Evolutionary conservation across 2,329 filamentous ascomycete species (phyloP).

Genomic region (Pseudocercospora pini-densiflorae): DNA sequence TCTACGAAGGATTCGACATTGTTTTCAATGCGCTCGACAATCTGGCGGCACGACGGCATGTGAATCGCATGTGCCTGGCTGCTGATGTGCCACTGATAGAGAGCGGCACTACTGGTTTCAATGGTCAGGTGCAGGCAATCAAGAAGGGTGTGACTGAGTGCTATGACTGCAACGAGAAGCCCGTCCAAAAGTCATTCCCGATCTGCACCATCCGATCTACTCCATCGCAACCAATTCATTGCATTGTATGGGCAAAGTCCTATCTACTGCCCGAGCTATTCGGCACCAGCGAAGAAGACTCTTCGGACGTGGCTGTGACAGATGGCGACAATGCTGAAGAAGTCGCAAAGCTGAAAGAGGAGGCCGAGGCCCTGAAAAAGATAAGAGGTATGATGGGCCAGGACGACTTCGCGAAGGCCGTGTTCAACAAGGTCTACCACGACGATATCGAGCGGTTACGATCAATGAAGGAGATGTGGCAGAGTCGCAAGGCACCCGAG

Average conservation of each 20-base stretch:
- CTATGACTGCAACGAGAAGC: slow-evolving; percentile 92
- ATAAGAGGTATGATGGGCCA: slow-evolving; percentile 83
- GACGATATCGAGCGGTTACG: slow-evolving; percentile 80
- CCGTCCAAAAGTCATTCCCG: slow-evolving; percentile 88
- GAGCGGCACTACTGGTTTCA: slow-evolving; percentile 96
- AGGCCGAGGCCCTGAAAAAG: slow-evolving; percentile 80
- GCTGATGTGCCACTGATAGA: slow-evolving; percentile 90
- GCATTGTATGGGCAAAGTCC: slow-evolving; percentile 98
- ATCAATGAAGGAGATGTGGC: slow-evolving; percentile 97
- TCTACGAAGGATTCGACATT: slow-evolving; percentile 81
- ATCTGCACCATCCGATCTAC: slow-evolving; percentile 98
- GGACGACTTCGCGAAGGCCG: slow-evolving; percentile 72
- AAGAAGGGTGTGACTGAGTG: slow-evolving; percentile 85
- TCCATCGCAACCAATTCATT: slow-evolving; percentile 94
- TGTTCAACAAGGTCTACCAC: slow-evolving; percentile 93
- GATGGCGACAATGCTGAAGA: slow-evolving; percentile 86
- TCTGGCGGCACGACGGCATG: slow-evolving; percentile 87
- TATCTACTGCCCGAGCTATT: slow-evolving; percentile 96
- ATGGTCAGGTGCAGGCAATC: slow-evolving; percentile 96
- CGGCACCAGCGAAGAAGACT: slow-evolving; percentile 85
- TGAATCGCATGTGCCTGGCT: slow-evolving; percentile 96
- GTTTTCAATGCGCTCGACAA: slow-evolving; percentile 99
- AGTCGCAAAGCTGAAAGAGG: slow-evolving; percentile 83
- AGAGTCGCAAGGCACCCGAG: slow-evolving; percentile 73
- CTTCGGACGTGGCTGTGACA: slow-evolving; percentile 76